phyloP scores from a whole-genome alignment of 1,284 basidiomycete genomes.

The Hortiboletus rubellus region DNA sequence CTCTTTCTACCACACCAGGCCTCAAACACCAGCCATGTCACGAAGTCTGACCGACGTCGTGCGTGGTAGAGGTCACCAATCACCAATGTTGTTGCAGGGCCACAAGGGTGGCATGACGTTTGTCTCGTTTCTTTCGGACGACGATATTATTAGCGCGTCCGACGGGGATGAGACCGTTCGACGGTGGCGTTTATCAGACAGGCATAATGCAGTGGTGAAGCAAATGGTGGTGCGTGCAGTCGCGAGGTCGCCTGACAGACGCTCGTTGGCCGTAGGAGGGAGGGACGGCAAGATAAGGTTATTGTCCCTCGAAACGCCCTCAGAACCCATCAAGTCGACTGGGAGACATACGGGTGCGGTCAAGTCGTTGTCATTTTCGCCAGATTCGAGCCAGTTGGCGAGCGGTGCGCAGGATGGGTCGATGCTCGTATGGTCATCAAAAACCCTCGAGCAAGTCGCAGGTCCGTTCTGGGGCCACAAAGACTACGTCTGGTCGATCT shows the following conservation, averaged over 20 bases:
- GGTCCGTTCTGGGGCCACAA: slow-evolving; percentile 16
- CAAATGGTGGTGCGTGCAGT: slow-evolving; percentile 4
- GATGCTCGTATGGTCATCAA: slow-evolving; percentile 25
- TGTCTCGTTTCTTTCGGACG: slow-evolving; percentile 19
- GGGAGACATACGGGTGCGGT: slow-evolving; percentile 6
- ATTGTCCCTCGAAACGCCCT: slow-evolving; percentile 4
- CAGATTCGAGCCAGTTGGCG: slow-evolving; percentile 17
- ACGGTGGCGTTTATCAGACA: slow-evolving; percentile 14
- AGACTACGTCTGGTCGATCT: slow-evolving; percentile 22
- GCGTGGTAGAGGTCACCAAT: background rate
- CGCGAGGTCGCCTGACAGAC: slow-evolving; percentile 14
- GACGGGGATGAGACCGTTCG: slow-evolving; percentile 21
- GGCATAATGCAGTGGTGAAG: slow-evolving; percentile 1
- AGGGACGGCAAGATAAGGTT: slow-evolving; percentile 17
- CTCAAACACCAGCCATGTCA: background rate
- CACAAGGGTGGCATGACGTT: slow-evolving; percentile 12
- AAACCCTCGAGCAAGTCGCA: slow-evolving; percentile 4
- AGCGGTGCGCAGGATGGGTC: slow-evolving; percentile 23
- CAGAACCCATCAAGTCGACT: slow-evolving; percentile 2
- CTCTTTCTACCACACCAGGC: background rate
- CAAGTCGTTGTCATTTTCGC: slow-evolving; percentile 24
- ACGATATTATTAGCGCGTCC: slow-evolving; percentile 21
- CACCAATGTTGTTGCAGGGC: slow-evolving; percentile 14
- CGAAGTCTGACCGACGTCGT: slow-evolving; percentile 3
- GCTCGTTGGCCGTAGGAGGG: slow-evolving; percentile 22